Evolutionary conservation across 169 alveolate genomes (phyloP).

Genomic region (Plasmodium malariae): DNA sequence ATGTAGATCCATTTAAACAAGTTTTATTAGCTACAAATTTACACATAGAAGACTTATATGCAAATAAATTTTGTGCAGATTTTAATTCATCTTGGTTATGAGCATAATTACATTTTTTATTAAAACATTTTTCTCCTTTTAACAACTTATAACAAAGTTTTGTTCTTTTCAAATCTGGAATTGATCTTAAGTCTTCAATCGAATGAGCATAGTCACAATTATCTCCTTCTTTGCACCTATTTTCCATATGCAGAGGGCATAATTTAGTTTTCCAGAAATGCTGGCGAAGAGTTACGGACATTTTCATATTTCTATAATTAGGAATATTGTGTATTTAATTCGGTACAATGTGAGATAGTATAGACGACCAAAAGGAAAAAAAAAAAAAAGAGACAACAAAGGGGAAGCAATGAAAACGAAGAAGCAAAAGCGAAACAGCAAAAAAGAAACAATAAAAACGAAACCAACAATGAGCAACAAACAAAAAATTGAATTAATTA

Average conservation of each 20-base stretch:
- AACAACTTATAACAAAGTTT: conserved; percentile 80
- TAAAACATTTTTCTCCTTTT: conserved; percentile 71
- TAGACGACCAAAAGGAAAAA: conserved; percentile 36
- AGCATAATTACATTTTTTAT: conserved; percentile 83
- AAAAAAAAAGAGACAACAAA: neutral
- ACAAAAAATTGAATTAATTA: neutral
- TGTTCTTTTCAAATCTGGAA: conserved; percentile 82
- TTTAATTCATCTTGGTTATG: conserved; percentile 81
- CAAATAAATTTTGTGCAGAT: conserved; percentile 82
- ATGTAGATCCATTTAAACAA: conserved; percentile 81
- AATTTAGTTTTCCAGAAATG: conserved; percentile 76
- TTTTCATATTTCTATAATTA: conserved; percentile 49
- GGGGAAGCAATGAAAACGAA: neutral
- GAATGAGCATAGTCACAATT: conserved; percentile 85
- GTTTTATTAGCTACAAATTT: conserved; percentile 80
- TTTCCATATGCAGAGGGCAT: conserved; percentile 74
- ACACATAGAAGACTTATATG: conserved; percentile 83
- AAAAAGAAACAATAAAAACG: conserved; percentile 2
- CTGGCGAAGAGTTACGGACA: conserved; percentile 79
- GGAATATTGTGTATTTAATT: conserved; percentile 14
- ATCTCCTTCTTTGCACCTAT: conserved; percentile 70
- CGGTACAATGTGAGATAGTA: neutral
- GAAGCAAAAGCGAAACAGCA: neutral
- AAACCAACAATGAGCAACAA: conserved; percentile 4
- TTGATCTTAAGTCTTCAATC: conserved; percentile 78